Percentiles rank a stretch among this genome's conserved stretches.
phyloP scores from a whole-genome alignment of 1,284 basidiomycete species.

The Inonotus hispidus region DNA sequence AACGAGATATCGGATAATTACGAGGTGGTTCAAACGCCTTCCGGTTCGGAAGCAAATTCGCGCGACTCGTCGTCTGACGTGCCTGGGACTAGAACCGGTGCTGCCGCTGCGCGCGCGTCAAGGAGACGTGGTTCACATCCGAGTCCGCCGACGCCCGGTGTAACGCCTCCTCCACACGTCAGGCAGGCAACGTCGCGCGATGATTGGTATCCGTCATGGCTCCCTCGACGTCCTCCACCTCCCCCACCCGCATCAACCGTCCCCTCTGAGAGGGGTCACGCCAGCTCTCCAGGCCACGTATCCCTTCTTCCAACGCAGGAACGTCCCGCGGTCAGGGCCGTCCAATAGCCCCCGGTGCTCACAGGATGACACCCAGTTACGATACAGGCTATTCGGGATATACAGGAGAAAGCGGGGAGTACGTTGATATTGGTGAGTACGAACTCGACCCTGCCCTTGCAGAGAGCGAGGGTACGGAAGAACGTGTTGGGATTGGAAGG shows the following conservation, averaged over 20 bases:
- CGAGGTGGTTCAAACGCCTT: conserved; percentile 13
- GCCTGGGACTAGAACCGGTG: neutral
- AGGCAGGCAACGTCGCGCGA: conserved; percentile 10
- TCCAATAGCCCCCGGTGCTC: conserved; percentile 2
- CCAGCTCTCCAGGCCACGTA: conserved; percentile 35
- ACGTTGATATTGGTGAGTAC: conserved; percentile 29
- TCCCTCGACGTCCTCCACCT: conserved; percentile 68
- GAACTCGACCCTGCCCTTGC: conserved; percentile 1
- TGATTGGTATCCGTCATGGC: conserved; percentile 65
- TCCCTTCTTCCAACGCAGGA: conserved; percentile 19
- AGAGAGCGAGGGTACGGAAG: conserved; percentile 11
- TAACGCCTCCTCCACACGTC: conserved; percentile 12
- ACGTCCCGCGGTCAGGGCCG: conserved; percentile 1
- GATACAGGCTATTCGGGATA: conserved; percentile 18
- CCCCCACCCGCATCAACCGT: conserved; percentile 68
- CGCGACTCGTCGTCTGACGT: neutral
- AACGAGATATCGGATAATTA: conserved; percentile 13
- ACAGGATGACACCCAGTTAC: conserved; percentile 13
- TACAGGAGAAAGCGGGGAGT: conserved; percentile 30
- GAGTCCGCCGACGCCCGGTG: conserved; percentile 3
- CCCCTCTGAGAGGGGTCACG: conserved; percentile 47
- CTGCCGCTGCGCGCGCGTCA: neutral
- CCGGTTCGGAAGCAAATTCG: conserved; percentile 8
- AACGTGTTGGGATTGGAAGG: conserved; percentile 38
- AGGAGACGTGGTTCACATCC: neutral